Evolutionary conservation across 1,139 yeast genomes (phyloP), one percentile per base, ranked within the genome.

Genomic region (Sugiyamaella neomexicana): DNA sequence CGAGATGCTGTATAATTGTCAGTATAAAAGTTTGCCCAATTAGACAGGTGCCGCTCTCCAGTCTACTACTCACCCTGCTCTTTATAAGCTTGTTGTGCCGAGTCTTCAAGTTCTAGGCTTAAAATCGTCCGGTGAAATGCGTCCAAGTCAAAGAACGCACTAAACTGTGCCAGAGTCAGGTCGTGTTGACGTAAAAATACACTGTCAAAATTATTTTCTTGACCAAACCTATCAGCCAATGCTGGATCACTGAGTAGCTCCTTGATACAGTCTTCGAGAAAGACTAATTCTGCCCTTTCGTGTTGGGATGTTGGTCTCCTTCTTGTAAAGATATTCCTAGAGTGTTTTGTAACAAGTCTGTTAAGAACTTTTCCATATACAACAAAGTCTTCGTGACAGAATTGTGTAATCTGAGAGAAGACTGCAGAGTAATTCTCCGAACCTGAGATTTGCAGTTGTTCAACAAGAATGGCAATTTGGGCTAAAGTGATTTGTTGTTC

Each of bases 401-500:
- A 34, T 17, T 31, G 13, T 9, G 10, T 29, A 20, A 47, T 47
- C 25, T 47, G 51, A 4, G 31, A 9, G 31, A 40, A 32, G 27
- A 46, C 29, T 27, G 12, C 43, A 38, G 37, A 12, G 29, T 32
- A 32, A n/a, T 17, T 31, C 10, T 44, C 39, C 2, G 47, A 20
- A 32, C 27, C 38, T 13, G 29, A 32, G 2, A 20, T 37, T 2
- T 31, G 25, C 25, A 39, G 45, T 13, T 41, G 36, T 25, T 23
- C 42, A 13, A 42, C 37, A 13, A 49, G 37, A 13, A 42, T 49
- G 13, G 52, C 38, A 12, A 42, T 37, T 15, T 49, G 52, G 29
- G 52, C 52, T 49, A 49, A 49, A 36, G 42, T 41, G 36, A 49
- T 41, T 10, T 38, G 46, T 23, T 47, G 45, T 29, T 36, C 50